Base-by-base conservation (phyloP, 163 green algal species). In the Chlamydomonas reinhardtii region DNA sequence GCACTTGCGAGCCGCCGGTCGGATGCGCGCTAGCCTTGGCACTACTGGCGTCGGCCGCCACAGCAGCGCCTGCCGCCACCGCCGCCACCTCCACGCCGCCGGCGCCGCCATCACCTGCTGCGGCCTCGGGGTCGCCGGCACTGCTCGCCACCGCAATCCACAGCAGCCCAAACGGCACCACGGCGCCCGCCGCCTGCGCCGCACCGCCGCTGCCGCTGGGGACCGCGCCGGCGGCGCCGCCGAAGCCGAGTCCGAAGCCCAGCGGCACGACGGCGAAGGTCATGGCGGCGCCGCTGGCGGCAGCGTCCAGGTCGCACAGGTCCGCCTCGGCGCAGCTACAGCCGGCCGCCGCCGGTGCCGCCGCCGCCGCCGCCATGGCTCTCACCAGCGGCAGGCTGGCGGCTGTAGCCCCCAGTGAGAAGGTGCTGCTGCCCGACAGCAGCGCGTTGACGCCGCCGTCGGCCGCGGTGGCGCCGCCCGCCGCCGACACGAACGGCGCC, bases 271-370 rank as follows among this genome's bases (percentile, higher is more conserved):
- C 74, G 31, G 74, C 74, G 12, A 81, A 81, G 14, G 61, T n/a
- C 52, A 70, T 81, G 74, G 52, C n/a, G 16, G 37, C 52, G 52
- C 54, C 54, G 48, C 48, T 56, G 16, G n/a, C 24, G n/a, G 69
- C 52, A 1, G 74, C 52, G 56, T 81, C 74, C 17, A 31, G 15
- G 16, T 70, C 74, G n/a, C 27, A 66, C 31, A 81, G 74, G 32
- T 81, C 74, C 14, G 69, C n/a, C n/a, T 81, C 74, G 31, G 74
- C 52, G 54, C 74, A 81, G 74, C 74, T 68, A 32, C 48, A 56
- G 48, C 48, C 59, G 72, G 24, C 37, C 27, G 48, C n/a, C 3
- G 43, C 48, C 6, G 52, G 15, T 56, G 74, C 35, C 54, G 74
- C 15, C 74, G 74, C 48, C 48, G 48, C 52, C 74, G 27, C 17